A percentile compares a stretch with the other conserved stretches of the same genome.
Conservation (phyloP, 306 rosid genomes). For the Astragalus glycyphyllos region DNA sequence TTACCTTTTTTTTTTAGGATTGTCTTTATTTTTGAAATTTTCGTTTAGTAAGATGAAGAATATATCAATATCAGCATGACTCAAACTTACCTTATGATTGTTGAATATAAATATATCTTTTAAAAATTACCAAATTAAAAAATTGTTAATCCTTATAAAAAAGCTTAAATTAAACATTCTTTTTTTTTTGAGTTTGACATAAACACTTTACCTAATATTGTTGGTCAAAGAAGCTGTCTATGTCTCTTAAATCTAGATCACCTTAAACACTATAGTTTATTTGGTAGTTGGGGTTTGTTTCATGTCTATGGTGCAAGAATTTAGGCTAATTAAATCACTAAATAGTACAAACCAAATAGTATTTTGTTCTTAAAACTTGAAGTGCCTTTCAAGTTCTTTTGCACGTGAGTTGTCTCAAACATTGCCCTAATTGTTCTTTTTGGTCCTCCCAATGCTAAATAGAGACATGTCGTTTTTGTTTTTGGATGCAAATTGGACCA, state of each 20-base stretch:
- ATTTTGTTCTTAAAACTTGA: not conserved
- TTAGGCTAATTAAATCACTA: conserved; percentile 1
- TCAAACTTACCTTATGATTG: too few species aligned
- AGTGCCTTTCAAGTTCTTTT: conserved; percentile 34
- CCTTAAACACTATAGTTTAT: not conserved
- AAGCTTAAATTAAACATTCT: too few species aligned
- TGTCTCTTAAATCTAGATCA: not conserved
- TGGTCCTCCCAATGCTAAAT: conserved; percentile 28
- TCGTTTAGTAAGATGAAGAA: too few species aligned
- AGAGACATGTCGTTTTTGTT: conserved; percentile 14
- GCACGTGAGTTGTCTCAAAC: conserved; percentile 39
- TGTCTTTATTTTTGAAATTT: too few species aligned
- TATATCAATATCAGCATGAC: too few species aligned
- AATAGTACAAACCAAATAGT: conserved; percentile 21
- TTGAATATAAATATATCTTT: too few species aligned
- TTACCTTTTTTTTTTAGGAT: too few species aligned
- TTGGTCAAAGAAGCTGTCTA: conserved; percentile 38
- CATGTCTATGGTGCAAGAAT: conserved; percentile 17
- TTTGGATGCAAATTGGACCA: conserved; percentile 29
- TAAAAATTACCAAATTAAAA: too few species aligned
- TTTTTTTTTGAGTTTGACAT: not conserved
- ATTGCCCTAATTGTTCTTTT: conserved; percentile 7
- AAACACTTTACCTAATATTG: not conserved
- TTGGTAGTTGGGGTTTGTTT: conserved; percentile 36
- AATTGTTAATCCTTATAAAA: too few species aligned